Base-by-base conservation (phyloP, 257 asterid species). In the Cinchona pubescens region DNA sequence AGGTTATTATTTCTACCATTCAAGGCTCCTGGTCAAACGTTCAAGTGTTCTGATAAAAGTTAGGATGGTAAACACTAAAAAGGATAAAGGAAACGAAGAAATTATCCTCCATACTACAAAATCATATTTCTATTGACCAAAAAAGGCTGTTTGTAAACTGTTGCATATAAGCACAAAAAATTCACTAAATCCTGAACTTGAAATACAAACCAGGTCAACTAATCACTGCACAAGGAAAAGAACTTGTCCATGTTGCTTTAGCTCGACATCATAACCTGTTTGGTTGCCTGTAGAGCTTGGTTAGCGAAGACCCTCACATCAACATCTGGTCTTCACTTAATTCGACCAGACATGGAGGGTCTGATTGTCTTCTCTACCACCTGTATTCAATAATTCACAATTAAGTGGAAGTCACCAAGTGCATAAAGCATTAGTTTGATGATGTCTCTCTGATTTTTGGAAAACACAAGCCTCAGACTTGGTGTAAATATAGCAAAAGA, bases 251-350 rank as follows among this genome's bases (percentile, higher is more conserved):
- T 49, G 25, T 13, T 16, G 66, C 45, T 53, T 72, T 89, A 91
- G 84, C 88, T 88, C 34, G 97, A 82, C 91, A 86, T 87, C 89
- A 84, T 86, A 70, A 85, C 91, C 69, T 86, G 85, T 51, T 92
- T 89, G 25, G 83, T 89, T 12, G 97, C 87, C 76, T 92, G 94
- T 23, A 94, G 89, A 13, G 96, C 98, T 85, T 94, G 91, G 78
- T 84, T 92, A 37, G 97, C 98, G 3, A 86, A 91, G 60, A 83
- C 90, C 69, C 96, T 92, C 77, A 93, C 98, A 76, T 93, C 98
- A 7, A 91, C 97, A 73, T 93, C 98, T 12, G 97, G 75, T 93
- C 98, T 89, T 93, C 98, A 0, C 90, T 78, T 30, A 94, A 94
- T 75, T 94, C 98, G 15, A 86, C 94, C 84, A 94, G 82, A 78